These are phyloP conservation scores for Ascochyta koolunga DNA, from an alignment of 2,329 filamentous ascomycete species.

Conservation along the genomic window DNA sequence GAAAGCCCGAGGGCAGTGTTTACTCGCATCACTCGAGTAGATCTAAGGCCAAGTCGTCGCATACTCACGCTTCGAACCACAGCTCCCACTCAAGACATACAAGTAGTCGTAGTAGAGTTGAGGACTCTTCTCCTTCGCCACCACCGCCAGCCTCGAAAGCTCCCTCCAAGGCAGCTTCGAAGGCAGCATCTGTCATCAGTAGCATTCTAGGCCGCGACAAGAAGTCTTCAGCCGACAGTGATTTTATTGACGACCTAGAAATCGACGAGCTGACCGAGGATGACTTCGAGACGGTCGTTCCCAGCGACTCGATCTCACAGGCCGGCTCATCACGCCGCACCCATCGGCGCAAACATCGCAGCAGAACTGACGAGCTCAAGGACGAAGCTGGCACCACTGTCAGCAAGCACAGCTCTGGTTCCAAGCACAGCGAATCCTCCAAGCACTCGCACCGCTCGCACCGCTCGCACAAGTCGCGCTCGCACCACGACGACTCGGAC, in stretches of 20 bases:
- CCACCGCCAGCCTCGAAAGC: slow-evolving; percentile 30
- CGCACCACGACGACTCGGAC: slow-evolving; percentile 12
- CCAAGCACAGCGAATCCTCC: slow-evolving; percentile 32
- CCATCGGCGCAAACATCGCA: slow-evolving; percentile 40
- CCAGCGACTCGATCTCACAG: slow-evolving; percentile 57
- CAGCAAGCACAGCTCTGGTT: slow-evolving; percentile 37
- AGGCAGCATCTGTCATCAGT: slow-evolving; percentile 42
- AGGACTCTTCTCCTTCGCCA: slow-evolving; percentile 31
- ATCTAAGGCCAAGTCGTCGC: slow-evolving; percentile 42
- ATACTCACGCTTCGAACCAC: slow-evolving; percentile 35
- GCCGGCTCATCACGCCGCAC: slow-evolving; percentile 34
- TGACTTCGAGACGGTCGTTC: slow-evolving; percentile 54
- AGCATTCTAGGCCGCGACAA: slow-evolving; percentile 46
- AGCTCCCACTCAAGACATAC: slow-evolving; percentile 32
- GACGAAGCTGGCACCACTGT: slow-evolving; percentile 27
- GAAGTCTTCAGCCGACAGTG: slow-evolving; percentile 37
- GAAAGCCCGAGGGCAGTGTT: slow-evolving; percentile 40
- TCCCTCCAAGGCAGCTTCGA: slow-evolving; percentile 30
- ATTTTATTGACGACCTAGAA: slow-evolving; percentile 47
- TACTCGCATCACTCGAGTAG: slow-evolving; percentile 42
- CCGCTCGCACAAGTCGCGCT: slow-evolving; percentile 34
- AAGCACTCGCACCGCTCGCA: slow-evolving; percentile 30
- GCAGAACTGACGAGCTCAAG: slow-evolving; percentile 14
- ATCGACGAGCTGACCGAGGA: slow-evolving; percentile 42
- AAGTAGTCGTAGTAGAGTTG: slow-evolving; percentile 31